phyloP scores from a whole-genome alignment of 805 yeast species.

The Candida loeiensis region DNA sequence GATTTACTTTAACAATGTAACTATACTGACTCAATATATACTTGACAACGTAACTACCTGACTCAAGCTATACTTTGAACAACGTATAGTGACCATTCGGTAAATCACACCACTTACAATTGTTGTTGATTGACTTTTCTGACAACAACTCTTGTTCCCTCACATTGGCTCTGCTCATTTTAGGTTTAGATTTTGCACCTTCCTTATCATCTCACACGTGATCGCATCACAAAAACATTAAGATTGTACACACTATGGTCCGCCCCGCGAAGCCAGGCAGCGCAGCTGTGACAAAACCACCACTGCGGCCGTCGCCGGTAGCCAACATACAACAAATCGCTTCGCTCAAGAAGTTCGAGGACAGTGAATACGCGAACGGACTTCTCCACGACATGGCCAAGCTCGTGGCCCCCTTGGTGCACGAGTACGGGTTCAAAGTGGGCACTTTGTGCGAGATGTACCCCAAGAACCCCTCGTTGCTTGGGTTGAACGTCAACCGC shows the following conservation, averaged over 20 bases:
- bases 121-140: not conserved
- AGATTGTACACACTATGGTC: constrained; percentile 8
- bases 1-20: too few relatives aligned
- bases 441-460: constrained; percentile 73
- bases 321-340: constrained; percentile 35
- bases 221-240: not conserved
- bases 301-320: constrained; percentile 33
- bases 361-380: constrained; percentile 39
- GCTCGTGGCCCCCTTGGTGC: constrained; percentile 75
- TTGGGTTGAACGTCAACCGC: constrained; percentile 79
- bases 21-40: too few relatives aligned
- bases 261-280: constrained; percentile 6
- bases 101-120: too few relatives aligned
- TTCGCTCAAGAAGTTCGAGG: constrained; percentile 32
- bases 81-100: too few relatives aligned
- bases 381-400: constrained; percentile 66
- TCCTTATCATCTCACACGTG: not conserved
- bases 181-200: not conserved
- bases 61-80: too few relatives aligned
- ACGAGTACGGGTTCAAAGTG: constrained; percentile 60
- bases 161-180: not conserved
- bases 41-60: too few relatives aligned
- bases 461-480: constrained; percentile 60
- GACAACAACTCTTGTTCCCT: not conserved
- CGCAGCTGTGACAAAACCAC: constrained; percentile 3